Base-by-base conservation (phyloP, 805 yeast genomes). In the Suhomyces prunicola region DNA sequence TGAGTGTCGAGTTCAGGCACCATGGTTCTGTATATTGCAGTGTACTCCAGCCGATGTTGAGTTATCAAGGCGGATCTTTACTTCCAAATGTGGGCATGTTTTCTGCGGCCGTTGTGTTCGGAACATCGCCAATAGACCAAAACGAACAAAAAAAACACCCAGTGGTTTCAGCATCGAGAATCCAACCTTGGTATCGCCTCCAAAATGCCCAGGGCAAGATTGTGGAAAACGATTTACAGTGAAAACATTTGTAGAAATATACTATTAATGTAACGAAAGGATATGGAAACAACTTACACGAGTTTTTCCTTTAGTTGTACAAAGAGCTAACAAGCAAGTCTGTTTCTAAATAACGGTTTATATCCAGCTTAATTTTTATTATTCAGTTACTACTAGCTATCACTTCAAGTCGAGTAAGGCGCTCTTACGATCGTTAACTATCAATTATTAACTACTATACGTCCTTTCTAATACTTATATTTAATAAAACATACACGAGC, bases 81-180 rank as follows among this genome's bases (percentile, higher is more conserved):
- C 79, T 17, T 79, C 88, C 0, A 70, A 68, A 40, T 90, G 97
- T 73, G 97, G 97, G 0, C 97, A 90, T 71, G 80, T 85, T 0
- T 90, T 82, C 65, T 90, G 97, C 68, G 97, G 97, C 1, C 69
- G 93, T 42, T 90, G 97, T 69, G 87, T 87, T 22, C 82, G 82
- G 57, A 80, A 84, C 59, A 83, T 87, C n/a, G 79, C 79, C 15
- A 77, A 79, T 59, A 62, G 77, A 49, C 72, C 74, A 61, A 54
- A 64, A 52, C 53, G 55, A n/a, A 48, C 62, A 26, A 51, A 53
- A 42, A 60, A 58, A 42, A 61, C 60, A 22, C 54, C 53, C 42
- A 62, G 58, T n/a, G 51, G 50, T 7, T 45, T 63, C 36, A 56
- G 62, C 5, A 72, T 74, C 10, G 60, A 60, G 7, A 73, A 73